Base-by-base conservation (phyloP, 768 basidiomycete genomes). In the Mycena maculata region DNA sequence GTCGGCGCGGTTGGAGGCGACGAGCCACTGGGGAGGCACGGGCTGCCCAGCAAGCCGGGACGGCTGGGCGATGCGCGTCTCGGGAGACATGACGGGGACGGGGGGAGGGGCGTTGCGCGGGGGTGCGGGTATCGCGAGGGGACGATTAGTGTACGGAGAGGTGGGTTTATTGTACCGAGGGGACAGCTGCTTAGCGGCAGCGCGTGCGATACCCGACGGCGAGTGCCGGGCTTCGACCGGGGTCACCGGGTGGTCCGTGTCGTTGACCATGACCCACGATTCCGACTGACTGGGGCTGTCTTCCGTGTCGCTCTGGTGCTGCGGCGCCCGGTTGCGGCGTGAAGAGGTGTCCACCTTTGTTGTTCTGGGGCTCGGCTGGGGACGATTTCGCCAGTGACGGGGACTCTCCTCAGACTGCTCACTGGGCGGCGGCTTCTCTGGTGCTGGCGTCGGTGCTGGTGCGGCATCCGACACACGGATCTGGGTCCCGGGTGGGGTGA, bases 1-100 rank as follows among this genome's bases (percentile, higher is more conserved):
- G 58, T 80, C 80, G 62, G 83, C 82, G 30, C 81, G 83, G 73
- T 86, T 88, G 81, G 83, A 90, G 16, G 81, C 76, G 23, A 87
- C 84, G 27, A 85, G 74, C 79, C 84, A 86, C 41, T 79, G 80
- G 10, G 73, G 50, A 2, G 86, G 85, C 33, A 89, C 81, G 22
- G 84, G 81, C 50, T 83, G 81, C 41, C 82, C 82, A 28, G 81
- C 79, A 38, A 73, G 69, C 20, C 83, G 80, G 28, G 74, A 66
- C 48, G 78, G 64, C 28, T 74, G 63, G 15, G 81, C 54, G 39
- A 75, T 62, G 36, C 83, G 81, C 12, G 73, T 50, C 6, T 83
- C 80, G 55, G 71, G 73, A n/a, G 73, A 62, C 22, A 76, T 71
- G 12, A 70, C 67, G 20, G 80, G 80, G 12, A 81, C 72, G 20